These are phyloP conservation scores for Apiosordaria backusii DNA, from an alignment of 495 filamentous ascomycete genomes.

Conservation along the genomic window DNA sequence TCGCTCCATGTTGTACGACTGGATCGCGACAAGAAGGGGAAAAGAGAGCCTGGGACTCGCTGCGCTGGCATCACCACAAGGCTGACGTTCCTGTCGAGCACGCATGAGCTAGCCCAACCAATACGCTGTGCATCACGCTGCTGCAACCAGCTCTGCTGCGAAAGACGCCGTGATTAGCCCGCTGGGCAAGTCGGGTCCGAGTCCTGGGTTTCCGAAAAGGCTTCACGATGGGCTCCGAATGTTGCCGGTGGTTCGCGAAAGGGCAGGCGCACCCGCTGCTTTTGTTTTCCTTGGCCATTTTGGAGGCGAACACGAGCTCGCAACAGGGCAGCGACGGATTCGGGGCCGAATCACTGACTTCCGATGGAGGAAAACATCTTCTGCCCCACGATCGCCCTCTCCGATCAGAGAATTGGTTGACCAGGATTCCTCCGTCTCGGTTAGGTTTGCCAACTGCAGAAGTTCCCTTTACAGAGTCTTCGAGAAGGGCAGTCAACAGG, in stretches of 20 bases:
- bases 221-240: neutral
- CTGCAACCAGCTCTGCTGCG: neutral
- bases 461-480: neutral
- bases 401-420: neutral
- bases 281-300: neutral
- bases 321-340: neutral
- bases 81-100: neutral
- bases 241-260: neutral
- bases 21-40: neutral
- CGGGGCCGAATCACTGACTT: conserved; percentile 1
- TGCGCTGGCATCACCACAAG: neutral
- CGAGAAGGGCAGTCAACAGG: neutral
- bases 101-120: neutral
- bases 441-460: conserved; percentile 6
- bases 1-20: neutral
- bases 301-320: neutral
- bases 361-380: conserved; percentile 3
- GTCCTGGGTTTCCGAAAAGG: neutral
- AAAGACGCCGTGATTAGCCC: neutral
- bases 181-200: conserved; percentile 7
- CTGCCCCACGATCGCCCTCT: neutral
- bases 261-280: neutral
- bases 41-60: neutral
- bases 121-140: neutral
- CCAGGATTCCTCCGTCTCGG: conserved; percentile 6